phyloP scores from a whole-genome alignment of 2,329 filamentous ascomycete genomes.

The Claviceps arundinis region DNA sequence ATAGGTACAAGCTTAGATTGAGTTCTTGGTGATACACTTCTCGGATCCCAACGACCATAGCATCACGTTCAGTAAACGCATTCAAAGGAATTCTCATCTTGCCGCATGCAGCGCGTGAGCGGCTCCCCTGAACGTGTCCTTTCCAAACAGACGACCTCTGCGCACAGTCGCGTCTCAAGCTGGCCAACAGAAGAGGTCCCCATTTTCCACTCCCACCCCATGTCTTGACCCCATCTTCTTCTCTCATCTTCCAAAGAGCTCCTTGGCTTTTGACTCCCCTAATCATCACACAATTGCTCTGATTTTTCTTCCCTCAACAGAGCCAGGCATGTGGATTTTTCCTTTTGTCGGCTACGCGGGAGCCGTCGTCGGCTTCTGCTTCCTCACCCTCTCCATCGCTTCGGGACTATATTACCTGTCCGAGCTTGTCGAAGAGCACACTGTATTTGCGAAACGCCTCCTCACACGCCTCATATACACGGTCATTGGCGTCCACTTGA shows the following conservation, averaged over 20 bases:
- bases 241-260: background rate
- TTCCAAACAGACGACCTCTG: background rate
- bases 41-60: no score
- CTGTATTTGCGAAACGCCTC: slow-evolving; percentile 79
- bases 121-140: slow-evolving; percentile 9
- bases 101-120: background rate
- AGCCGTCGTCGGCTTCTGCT: slow-evolving; percentile 77
- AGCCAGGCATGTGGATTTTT: slow-evolving; percentile 75
- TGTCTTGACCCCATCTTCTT: background rate
- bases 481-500: slow-evolving; percentile 59
- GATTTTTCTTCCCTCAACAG: background rate
- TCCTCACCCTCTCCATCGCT: slow-evolving; percentile 89
- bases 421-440: slow-evolving; percentile 95
- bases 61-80: no score
- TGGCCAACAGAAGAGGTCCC: background rate
- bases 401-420: slow-evolving; percentile 98
- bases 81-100: no score
- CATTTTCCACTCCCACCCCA: background rate
- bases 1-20: no score
- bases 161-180: background rate
- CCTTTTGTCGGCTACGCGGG: slow-evolving; percentile 84
- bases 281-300: background rate
- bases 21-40: no score
- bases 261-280: background rate
- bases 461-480: slow-evolving; percentile 73